Base-by-base conservation (phyloP, 139 green algal genomes). In the Penium margaritaceum region DNA sequence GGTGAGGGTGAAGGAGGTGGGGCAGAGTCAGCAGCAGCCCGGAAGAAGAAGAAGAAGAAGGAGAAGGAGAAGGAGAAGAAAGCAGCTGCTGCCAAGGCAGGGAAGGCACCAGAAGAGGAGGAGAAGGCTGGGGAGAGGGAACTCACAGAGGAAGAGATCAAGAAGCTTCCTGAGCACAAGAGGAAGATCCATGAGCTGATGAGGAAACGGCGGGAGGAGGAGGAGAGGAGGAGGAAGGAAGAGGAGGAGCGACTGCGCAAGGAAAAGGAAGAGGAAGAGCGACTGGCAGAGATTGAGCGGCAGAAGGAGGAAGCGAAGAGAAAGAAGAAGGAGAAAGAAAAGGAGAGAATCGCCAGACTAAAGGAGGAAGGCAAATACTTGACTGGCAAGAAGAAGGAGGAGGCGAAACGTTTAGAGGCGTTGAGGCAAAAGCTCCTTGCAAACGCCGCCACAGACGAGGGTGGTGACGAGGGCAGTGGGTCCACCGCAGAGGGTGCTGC, bases 321-420 rank as follows among this genome's bases (percentile, higher is more conserved):
- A 63, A 77, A 76, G 41, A 38, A 65, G 32, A 84, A 86, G 32
- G 79, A 87, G 24, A 89, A 87, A 75, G 88, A 92, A 66, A 80
- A 83, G 37, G 91, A 94, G 82, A 91, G 92, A 43, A 67, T 67
- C 29, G 84, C 86, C 75, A 73, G 77, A 32, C 36, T 68, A 46
- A 84, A 85, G 54, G 82, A 85, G 61, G 77, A 87, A 76, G 85
- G 81, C 30, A 87, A 86, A 81, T 82, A 94, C 82, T 79, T 96
- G 14, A 95, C 67, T 7, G 57, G 87, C 75, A 96, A 95, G 81
- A 86, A 89, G 73, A 97, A 97, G 88, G 88, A 88, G 54, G 91
- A 97, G 82, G 88, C 88, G 21, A 86, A 92, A 79, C 84, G 90
- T 19, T 77, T 95, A 71, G 90, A 88, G 0, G 86, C 86, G 27